phyloP scores from a whole-genome alignment of 805 yeast species.

The Torulaspora microellipsoides region DNA sequence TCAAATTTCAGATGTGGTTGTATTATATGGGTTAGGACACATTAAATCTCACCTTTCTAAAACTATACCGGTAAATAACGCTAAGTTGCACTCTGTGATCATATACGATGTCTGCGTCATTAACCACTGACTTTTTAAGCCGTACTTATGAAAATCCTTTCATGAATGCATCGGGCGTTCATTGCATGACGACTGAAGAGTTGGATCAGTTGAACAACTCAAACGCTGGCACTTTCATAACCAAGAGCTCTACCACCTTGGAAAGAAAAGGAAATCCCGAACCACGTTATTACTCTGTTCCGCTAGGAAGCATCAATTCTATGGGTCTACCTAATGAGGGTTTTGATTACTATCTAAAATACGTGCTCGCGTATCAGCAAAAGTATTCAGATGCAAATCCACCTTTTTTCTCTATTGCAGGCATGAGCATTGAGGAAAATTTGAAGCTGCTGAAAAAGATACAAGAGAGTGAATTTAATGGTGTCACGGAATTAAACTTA shows the following conservation, averaged over 20 bases:
- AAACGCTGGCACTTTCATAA: conserved; percentile 29
- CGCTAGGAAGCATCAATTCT: conserved; percentile 32
- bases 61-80: too few relatives aligned
- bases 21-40: too few relatives aligned
- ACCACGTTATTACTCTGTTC: conserved; percentile 31
- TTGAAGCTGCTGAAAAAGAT: conserved; percentile 20
- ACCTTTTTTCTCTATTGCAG: conserved; percentile 30
- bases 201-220: conserved; percentile 26
- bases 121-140: conserved; percentile 21
- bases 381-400: conserved; percentile 16
- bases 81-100: neutral
- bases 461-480: conserved; percentile 28
- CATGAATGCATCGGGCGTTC: conserved; percentile 35
- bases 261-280: conserved; percentile 31
- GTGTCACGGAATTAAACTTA: conserved; percentile 29
- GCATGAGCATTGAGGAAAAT: conserved; percentile 31
- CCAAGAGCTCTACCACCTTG: conserved; percentile 28
- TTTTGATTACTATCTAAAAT: conserved; percentile 28
- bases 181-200: conserved; percentile 29
- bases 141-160: conserved; percentile 27
- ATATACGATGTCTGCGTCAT: conserved; percentile 12
- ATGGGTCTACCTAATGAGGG: conserved; percentile 34
- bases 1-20: too few relatives aligned
- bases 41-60: too few relatives aligned
- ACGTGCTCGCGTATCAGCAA: conserved; percentile 22